phyloP scores from a whole-genome alignment of 352 stramenopile genomes.

The Aphanomyces euteiches region DNA sequence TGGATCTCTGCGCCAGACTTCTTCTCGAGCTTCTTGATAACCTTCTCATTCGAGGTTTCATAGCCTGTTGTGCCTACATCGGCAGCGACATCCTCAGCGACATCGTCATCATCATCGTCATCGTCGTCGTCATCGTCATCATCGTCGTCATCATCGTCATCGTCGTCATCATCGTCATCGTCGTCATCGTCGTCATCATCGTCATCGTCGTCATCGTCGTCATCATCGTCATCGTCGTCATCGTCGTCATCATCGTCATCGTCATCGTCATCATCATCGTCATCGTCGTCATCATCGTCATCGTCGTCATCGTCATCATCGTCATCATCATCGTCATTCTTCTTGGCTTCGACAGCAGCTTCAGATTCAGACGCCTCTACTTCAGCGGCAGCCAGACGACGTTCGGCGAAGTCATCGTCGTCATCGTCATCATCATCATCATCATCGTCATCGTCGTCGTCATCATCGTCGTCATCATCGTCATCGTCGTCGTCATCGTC shows the following conservation, averaged over 20 bases:
- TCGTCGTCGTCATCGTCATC: conserved; percentile 10
- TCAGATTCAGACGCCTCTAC: not conserved
- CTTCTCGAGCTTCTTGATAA: not conserved
- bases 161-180: conserved; percentile 4
- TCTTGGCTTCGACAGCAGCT: not conserved
- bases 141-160: conserved; percentile 21
- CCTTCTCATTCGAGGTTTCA: not conserved
- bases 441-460: conserved; percentile 3
- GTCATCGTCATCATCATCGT: conserved; percentile 18
- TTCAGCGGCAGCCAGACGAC: not conserved
- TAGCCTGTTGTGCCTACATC: not conserved
- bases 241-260: conserved; percentile 17
- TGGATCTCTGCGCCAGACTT: not conserved
- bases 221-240: conserved; percentile 3
- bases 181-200: conserved; percentile 19
- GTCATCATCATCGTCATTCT: conserved; percentile 7
- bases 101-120: conserved; percentile 13
- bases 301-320: conserved; percentile 15
- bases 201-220: conserved; percentile 12
- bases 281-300: conserved; percentile 19
- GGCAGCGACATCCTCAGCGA: not conserved
- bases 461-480: conserved; percentile 8
- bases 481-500: conserved; percentile 11
- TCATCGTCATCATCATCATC: conserved; percentile 7
- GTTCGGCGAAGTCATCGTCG: no score